Evolutionary conservation across 2,329 filamentous ascomycete species (phyloP).

Genomic region (Cephalotrichum gorgonifer): DNA sequence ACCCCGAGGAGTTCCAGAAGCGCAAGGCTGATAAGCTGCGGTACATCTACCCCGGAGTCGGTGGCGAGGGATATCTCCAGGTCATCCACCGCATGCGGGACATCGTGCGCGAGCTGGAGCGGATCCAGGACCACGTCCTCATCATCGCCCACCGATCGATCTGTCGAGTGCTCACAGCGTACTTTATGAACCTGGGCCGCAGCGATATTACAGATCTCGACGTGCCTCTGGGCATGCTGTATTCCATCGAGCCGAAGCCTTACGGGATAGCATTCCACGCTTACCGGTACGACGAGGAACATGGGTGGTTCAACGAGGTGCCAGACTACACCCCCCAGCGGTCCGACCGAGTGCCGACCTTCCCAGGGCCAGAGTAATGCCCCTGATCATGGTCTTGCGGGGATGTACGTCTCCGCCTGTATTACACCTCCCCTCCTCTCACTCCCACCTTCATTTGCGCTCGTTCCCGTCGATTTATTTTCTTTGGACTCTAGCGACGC

Average conservation of each 20-base stretch:
- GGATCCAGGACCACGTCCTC: conserved; percentile 90
- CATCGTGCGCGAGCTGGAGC: conserved; percentile 93
- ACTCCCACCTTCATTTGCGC: too few relatives aligned
- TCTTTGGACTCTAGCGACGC: too few relatives aligned
- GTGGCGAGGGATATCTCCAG: conserved; percentile 92
- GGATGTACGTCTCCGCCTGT: neutral
- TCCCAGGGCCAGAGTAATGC: neutral
- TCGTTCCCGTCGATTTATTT: neutral
- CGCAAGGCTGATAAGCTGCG: conserved; percentile 81
- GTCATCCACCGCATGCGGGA: conserved; percentile 91
- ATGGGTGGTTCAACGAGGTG: conserved; percentile 73
- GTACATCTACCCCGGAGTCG: conserved; percentile 92
- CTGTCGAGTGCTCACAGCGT: conserved; percentile 84
- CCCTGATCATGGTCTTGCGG: too few relatives aligned
- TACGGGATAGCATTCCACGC: conserved; percentile 97
- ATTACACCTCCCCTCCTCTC: neutral
- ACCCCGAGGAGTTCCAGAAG: conserved; percentile 71
- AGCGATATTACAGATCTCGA: conserved; percentile 92
- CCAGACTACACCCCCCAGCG: conserved; percentile 71
- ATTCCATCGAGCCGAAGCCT: conserved; percentile 91
- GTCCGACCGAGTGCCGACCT: conserved; percentile 22
- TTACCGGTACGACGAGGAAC: conserved; percentile 74
- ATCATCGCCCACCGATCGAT: conserved; percentile 90
- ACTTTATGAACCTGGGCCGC: conserved; percentile 86
- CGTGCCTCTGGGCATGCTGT: conserved; percentile 86